A percentile compares a stretch with the other conserved stretches of the same genome.
Conservation (phyloP, 2,329 filamentous ascomycete species). For the Diaporthe citrichinensis region DNA sequence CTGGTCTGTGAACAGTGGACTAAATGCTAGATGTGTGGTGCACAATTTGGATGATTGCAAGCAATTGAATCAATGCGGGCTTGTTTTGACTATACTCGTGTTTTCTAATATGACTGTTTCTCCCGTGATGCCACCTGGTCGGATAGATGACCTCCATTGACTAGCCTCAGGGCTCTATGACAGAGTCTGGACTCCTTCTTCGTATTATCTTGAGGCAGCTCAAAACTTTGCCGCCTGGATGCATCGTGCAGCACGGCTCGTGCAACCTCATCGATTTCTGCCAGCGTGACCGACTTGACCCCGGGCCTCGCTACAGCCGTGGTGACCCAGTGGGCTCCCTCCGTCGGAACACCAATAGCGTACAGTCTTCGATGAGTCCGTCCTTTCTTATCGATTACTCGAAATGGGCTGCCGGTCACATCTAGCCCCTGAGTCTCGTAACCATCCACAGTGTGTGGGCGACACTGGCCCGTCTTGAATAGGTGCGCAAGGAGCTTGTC, state of each 20-base stretch:
- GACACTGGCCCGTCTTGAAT: neutral
- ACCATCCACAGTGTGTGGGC: neutral
- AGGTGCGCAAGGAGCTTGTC: neutral
- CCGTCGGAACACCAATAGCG: slow-evolving; percentile 15
- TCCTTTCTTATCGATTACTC: neutral
- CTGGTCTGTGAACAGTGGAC: accelerated
- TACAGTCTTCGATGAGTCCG: neutral
- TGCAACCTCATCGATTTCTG: slow-evolving; percentile 15
- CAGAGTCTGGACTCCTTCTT: neutral
- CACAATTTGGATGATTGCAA: neutral
- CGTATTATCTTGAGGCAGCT: neutral
- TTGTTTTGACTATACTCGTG: neutral
- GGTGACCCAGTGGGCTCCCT: slow-evolving; percentile 15
- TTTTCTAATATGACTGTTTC: neutral
- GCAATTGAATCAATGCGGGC: neutral
- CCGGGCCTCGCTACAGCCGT: neutral
- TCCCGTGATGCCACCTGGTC: neutral
- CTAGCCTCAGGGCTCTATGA: neutral
- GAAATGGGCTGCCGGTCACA: neutral
- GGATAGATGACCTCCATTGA: neutral
- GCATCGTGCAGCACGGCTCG: neutral
- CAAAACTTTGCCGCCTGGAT: neutral
- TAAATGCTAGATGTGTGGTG: neutral
- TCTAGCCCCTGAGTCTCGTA: slow-evolving; percentile 14
- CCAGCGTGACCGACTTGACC: slow-evolving; percentile 14